These are phyloP conservation scores for Solanum chaucha DNA, from an alignment of 257 asterid genomes.

Conservation along the genomic window DNA sequence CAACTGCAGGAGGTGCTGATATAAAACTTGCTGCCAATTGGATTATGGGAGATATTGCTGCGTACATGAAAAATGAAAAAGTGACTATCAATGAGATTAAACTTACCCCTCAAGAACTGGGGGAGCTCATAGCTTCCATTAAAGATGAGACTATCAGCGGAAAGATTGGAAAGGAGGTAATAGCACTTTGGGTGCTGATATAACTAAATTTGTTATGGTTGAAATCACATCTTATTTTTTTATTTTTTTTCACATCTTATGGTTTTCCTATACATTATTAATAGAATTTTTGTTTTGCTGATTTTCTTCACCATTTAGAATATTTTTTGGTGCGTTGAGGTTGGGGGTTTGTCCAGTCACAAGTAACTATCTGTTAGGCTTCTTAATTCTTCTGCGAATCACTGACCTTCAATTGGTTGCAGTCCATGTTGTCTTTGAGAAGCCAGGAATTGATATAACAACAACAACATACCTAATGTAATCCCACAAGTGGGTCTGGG, in stretches of 20 bases:
- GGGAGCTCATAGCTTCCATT: conserved; percentile 77
- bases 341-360: background rate
- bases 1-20: conserved; percentile 68
- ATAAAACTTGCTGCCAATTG: conserved; percentile 81
- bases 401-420: background rate
- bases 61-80: conserved; percentile 82
- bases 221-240: background rate
- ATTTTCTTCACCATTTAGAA: background rate
- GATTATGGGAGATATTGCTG: conserved; percentile 98
- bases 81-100: conserved; percentile 58
- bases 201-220: background rate
- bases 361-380: background rate
- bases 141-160: conserved; percentile 87
- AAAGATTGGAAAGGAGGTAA: conserved; percentile 96
- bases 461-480: background rate
- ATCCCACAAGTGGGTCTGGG: background rate
- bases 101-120: conserved; percentile 71
- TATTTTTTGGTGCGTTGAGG: background rate
- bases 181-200: background rate
- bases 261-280: background rate
- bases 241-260: background rate
- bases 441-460: background rate
- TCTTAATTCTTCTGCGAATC: background rate
- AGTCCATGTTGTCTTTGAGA: background rate
- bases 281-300: background rate